Base-by-base conservation (phyloP, 169 alveolate genomes). In the Cryptosporidium sp. region DNA sequence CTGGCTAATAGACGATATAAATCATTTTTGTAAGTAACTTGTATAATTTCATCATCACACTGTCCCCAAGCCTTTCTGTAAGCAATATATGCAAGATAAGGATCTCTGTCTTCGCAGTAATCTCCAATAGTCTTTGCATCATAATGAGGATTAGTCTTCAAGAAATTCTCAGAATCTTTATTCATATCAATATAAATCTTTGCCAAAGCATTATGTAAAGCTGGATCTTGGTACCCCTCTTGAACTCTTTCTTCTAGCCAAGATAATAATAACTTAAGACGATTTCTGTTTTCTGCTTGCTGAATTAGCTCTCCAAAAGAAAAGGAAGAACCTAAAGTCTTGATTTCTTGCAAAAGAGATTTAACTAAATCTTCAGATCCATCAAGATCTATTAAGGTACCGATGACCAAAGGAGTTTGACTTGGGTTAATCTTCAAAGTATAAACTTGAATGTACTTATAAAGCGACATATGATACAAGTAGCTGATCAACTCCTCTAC, bases 81-180 rank as follows among this genome's bases (percentile, higher is more conserved):
- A 23, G 99, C 99, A 41, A 97, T 95, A 93, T 95, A 97, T n/a
- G 99, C 99, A 84, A 99, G 94, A 94, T 98, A 99, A 18, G 99
- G 99, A 93, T 99, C 99, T 85, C 99, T 94, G 51, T 98, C 99
- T 93, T 98, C 99, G 92, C 99, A 98, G 94, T 95, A 99, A 93
- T 96, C 97, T 18, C 99, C 99, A 51, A 99, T 98, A 33, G 94
- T 96, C 84, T 95, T 96, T 43, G 99, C 96, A 92, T 98, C 99
- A 93, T 98, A 99, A 92, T 93, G 96, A 86, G 98, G 95, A 92
- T 99, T 98, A 86, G 96, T 98, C 92, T 97, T 97, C 71, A 99
- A 93, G 95, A 97, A 98, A 71, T 94, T 95, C 91, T 98, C 99
- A 16, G 99, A 98, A 85, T 97, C 98, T 87, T 97, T 94, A 86